Evolutionary conservation across 2,329 filamentous ascomycete species (phyloP).

Genomic region (Leptographium galeiforme): DNA sequence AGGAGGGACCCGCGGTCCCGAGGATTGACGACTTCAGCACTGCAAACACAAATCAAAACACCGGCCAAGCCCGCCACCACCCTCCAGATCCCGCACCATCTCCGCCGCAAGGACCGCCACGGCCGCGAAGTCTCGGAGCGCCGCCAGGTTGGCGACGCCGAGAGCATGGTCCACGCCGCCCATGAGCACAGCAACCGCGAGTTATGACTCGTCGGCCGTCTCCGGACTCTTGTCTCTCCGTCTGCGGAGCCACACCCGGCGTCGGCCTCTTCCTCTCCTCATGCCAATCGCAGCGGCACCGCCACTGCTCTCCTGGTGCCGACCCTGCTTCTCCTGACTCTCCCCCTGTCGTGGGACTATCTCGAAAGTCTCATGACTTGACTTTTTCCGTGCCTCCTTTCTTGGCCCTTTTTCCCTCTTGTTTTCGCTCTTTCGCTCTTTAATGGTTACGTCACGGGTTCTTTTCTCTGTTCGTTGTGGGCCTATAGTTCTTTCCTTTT

Average conservation of each 20-base stretch:
- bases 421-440: background rate
- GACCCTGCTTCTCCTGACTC: conserved; percentile 2
- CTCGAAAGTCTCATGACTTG: background rate
- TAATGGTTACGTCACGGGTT: background rate
- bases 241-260: background rate
- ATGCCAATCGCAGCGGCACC: background rate
- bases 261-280: no score
- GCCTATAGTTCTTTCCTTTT: no score
- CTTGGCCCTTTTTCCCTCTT: background rate
- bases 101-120: conserved; percentile 45
- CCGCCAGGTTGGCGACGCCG: conserved; percentile 80
- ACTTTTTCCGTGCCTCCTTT: background rate
- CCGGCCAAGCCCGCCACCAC: conserved; percentile 15
- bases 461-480: background rate
- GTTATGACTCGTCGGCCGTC: conserved; percentile 14
- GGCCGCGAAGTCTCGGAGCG: conserved; percentile 65
- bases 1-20: conserved; percentile 59
- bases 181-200: conserved; percentile 20
- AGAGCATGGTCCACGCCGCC: conserved; percentile 52
- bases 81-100: conserved; percentile 45
- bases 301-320: conserved; percentile 1
- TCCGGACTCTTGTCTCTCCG: background rate
- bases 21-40: conserved; percentile 47
- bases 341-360: conserved; percentile 8
- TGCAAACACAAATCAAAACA: conserved; percentile 3